Evolutionary conservation across 352 stramenopile species (phyloP).

Genomic region (Globisporangium paroecandrum): DNA sequence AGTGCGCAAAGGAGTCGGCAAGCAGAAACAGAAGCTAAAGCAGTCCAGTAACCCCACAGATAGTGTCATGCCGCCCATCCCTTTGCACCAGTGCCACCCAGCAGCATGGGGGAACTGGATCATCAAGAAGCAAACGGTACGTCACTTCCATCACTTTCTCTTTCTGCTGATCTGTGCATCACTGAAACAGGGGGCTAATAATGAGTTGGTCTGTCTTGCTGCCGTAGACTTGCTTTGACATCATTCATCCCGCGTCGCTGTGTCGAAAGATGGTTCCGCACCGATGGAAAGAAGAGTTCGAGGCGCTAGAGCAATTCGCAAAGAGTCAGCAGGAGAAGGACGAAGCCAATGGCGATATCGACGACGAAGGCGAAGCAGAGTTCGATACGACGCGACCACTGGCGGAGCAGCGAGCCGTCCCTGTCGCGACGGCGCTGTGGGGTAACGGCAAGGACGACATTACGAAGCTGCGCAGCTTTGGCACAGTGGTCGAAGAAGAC

Average conservation of each 20-base stretch:
- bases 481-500: slow-evolving; percentile 62
- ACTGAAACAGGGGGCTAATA: neutral
- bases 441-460: slow-evolving; percentile 14
- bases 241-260: slow-evolving; percentile 46
- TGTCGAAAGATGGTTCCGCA: slow-evolving; percentile 22
- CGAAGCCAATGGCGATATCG: slow-evolving; percentile 12
- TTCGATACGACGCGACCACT: neutral
- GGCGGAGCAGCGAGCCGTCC: neutral
- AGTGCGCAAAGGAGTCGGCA: neutral
- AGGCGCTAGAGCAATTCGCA: slow-evolving; percentile 17
- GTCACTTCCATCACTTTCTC: slow-evolving; percentile 9
- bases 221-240: slow-evolving; percentile 20
- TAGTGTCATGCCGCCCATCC: slow-evolving; percentile 36
- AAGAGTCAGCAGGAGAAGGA: slow-evolving; percentile 20
- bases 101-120: slow-evolving; percentile 65
- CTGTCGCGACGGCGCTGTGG: slow-evolving; percentile 15
- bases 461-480: slow-evolving; percentile 40
- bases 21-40: slow-evolving; percentile 19
- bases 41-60: slow-evolving; percentile 24
- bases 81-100: slow-evolving; percentile 42
- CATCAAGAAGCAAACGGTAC: slow-evolving; percentile 44
- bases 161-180: neutral
- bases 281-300: slow-evolving; percentile 47
- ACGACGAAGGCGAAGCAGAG: neutral
- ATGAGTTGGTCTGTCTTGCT: neutral